Base-by-base conservation (phyloP, 2,329 filamentous ascomycete species). In the Elsinoe fawcettii region DNA sequence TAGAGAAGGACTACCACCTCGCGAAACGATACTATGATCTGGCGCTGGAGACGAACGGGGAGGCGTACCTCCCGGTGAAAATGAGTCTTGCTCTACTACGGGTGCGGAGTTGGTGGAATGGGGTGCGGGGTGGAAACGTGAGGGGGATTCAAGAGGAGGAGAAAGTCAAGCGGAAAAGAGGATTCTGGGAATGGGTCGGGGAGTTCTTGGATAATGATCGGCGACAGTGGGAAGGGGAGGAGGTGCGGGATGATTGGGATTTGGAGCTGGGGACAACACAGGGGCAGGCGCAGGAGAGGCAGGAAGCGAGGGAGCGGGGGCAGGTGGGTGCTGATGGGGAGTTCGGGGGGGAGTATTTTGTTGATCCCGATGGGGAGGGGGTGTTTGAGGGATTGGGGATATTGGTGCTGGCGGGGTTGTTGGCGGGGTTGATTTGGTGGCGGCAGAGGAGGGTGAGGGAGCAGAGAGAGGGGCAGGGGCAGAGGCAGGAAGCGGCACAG, bases 1-100 rank as follows among this genome's bases (percentile, higher is more conserved):
- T 97, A 18, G 86, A 88, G 56, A 93, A 99, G 69, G 93, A 99
- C 68, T 99, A 95, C 70, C 93, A 99, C 67, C 83, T 99, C 58
- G 93, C 95, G 1, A 99, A 99, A 73, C 80, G 93, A 56, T 96
- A 91, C 72, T 99, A 99, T 68, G 93, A 99, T 66, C 81, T 93
- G 60, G 92, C 93, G 1, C 75, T 96, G 27, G 89, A 91, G 66
- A 91, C 92, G 0, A 99, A 96, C 65, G 80, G 67, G 8, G 95
- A 99, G 71, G 91, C 93, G 0, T 97, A 97, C 68, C 78, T 97
- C 0, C 93, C 93, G 0, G 93, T 97, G 2, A 90, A 90, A 9
- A 75, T 99, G 27, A 92, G 90, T 61, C 75, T 99, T 51, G 77
- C 95, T 61, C 96, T 96, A 70, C 77, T 99, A 59, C 80, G 92